These are phyloP conservation scores for Rhamnella rubrinervis DNA, from an alignment of 331 rosid species.

Conservation along the genomic window DNA sequence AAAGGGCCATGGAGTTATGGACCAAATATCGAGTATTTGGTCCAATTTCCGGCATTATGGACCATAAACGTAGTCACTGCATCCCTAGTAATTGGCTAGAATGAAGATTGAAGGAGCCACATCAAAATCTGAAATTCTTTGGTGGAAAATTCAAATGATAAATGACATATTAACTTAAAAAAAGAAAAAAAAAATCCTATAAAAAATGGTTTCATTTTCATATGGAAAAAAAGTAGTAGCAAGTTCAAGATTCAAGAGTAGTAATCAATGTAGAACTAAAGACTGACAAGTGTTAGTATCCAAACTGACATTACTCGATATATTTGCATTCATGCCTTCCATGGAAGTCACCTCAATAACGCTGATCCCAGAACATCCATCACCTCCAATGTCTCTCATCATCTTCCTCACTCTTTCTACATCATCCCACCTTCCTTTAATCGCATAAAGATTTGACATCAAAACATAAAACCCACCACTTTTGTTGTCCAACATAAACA, in stretches of 20 bases:
- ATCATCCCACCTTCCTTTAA: slow-evolving; percentile 71
- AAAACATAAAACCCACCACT: slow-evolving; percentile 65
- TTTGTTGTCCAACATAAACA: slow-evolving; percentile 48
- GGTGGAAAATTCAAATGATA: too few relatives aligned
- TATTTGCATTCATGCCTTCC: slow-evolving; percentile 20
- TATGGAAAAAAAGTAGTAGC: too few relatives aligned
- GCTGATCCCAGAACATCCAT: slow-evolving; percentile 63
- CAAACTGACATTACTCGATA: slow-evolving; percentile 20
- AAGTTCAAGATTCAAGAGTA: neutral
- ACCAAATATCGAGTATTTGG: too few relatives aligned
- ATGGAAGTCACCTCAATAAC: slow-evolving; percentile 39
- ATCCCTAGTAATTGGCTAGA: too few relatives aligned
- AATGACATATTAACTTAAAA: too few relatives aligned
- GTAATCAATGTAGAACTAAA: slow-evolving; percentile 25
- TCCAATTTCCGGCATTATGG: too few relatives aligned
- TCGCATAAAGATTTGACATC: slow-evolving; percentile 79
- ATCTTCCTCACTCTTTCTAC: slow-evolving; percentile 75
- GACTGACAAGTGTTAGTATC: slow-evolving; percentile 29
- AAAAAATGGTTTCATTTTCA: too few relatives aligned
- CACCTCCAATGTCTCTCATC: slow-evolving; percentile 68
- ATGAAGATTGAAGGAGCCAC: too few relatives aligned
- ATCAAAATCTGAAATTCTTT: too few relatives aligned
- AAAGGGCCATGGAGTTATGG: too few relatives aligned
- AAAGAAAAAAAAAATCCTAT: too few relatives aligned
- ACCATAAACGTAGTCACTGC: too few relatives aligned